These are phyloP conservation scores for Candida nemodendra DNA, from an alignment of 805 yeast genomes.

Conservation along the genomic window DNA sequence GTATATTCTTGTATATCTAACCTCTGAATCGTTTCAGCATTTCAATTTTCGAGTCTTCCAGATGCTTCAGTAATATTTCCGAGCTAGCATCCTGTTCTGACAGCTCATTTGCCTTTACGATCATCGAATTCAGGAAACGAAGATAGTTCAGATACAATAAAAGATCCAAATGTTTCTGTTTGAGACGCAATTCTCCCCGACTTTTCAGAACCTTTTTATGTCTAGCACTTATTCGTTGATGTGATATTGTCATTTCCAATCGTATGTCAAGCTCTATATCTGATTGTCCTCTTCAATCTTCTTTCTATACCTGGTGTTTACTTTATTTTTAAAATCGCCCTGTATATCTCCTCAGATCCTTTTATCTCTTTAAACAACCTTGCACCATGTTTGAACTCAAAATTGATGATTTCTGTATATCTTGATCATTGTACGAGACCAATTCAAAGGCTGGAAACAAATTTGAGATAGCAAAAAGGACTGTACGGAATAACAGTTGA, in stretches of 20 bases:
- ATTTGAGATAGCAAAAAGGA: too few relatives aligned
- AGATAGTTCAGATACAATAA: conserved; percentile 47
- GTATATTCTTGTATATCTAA: conserved; percentile 8
- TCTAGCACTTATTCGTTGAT: conserved; percentile 14
- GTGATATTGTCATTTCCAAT: conserved; percentile 11
- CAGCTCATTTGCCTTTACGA: conserved; percentile 38
- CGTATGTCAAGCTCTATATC: too few relatives aligned
- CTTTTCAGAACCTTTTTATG: conserved; percentile 13
- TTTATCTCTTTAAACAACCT: too few relatives aligned
- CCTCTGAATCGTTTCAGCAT: conserved; percentile 26
- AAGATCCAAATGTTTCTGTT: conserved; percentile 26
- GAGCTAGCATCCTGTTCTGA: conserved; percentile 42
- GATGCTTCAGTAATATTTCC: conserved; percentile 42
- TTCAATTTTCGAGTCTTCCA: conserved; percentile 31
- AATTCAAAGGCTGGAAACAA: too few relatives aligned
- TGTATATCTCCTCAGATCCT: too few relatives aligned
- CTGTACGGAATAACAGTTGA: too few relatives aligned
- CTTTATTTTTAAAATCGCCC: too few relatives aligned
- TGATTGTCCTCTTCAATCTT: too few relatives aligned
- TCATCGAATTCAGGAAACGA: conserved; percentile 42
- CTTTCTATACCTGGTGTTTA: too few relatives aligned
- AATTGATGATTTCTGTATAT: too few relatives aligned
- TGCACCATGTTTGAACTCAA: too few relatives aligned
- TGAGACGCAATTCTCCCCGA: conserved; percentile 7
- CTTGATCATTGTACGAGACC: too few relatives aligned